Base-by-base conservation (phyloP, 2,329 filamentous ascomycete species). In the Ceratocystis ficicola region DNA sequence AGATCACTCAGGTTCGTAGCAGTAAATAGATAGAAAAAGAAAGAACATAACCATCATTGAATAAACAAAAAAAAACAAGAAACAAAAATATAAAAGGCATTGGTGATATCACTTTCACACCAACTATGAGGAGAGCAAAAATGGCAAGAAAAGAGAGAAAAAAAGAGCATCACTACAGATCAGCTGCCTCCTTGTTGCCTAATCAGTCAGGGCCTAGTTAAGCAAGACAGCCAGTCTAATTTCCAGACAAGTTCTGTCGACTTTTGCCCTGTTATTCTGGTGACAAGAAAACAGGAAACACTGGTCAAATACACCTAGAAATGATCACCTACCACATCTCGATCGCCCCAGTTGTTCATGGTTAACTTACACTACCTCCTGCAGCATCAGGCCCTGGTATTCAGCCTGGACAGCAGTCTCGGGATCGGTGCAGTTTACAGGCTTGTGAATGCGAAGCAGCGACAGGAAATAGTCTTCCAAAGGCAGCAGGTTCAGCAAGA, bases 381-480 rank as follows among this genome's bases (percentile, higher is more conserved):
- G 69, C 10, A 70, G 48, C 44, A 66, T 67, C 44, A 65, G 57
- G 55, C 69, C 68, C 68, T 74, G 72, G 66, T 73, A 73, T 48
- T 76, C 72, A 12, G 70, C 68, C 41, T 76, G 75, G 22, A 74
- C 72, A 1, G 74, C 72, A 4, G 72, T 76, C 64, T 76, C 74
- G 20, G 72, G 70, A 41, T 77, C 75, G 32, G 73, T 73, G 69
- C 72, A 73, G 71, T 76, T 76, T 69, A 76, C 72, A 15, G 86
- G 86, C 76, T 88, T 89, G 72, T 88, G 83, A 41, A 88, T 83
- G 64, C 84, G 77, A 50, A 88, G 71, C 15, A 79, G 70, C 77
- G 80, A 83, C 44, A 88, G 74, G 72, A 88, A 86, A 71, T 85
- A 87, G 70, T 89, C 86, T 72, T 89, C 86, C 17, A 88, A 36